Percentiles rank a stretch among this genome's conserved stretches.
phyloP scores from a whole-genome alignment of 345 rosid species.

The Psidium friedrichsthalianum region DNA sequence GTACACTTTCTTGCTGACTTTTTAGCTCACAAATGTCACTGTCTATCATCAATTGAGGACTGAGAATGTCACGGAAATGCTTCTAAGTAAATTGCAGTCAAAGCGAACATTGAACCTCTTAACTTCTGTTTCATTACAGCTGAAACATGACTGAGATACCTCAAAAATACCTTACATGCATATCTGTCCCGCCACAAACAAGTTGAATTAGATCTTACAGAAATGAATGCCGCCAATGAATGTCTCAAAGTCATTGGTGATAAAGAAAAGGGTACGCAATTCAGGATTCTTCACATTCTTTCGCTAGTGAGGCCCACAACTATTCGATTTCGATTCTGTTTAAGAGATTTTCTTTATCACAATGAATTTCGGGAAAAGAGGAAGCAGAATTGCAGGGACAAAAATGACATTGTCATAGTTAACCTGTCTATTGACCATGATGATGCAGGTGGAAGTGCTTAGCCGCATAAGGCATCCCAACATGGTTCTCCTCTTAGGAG shows the following conservation, averaged over 20 bases:
- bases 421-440: neutral
- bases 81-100: neutral
- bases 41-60: neutral
- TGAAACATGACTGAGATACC: neutral
- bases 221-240: neutral
- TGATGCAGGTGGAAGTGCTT: slow-evolving; percentile 64
- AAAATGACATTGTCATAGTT: neutral
- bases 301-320: neutral
- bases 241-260: neutral
- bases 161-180: neutral
- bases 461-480: slow-evolving; percentile 92
- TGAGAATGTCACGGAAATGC: neutral
- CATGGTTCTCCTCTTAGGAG: slow-evolving; percentile 95
- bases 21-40: neutral
- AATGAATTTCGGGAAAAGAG: neutral
- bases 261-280: neutral
- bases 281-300: neutral
- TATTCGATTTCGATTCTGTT: no score
- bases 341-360: neutral
- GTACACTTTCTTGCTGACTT: neutral
- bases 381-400: neutral
- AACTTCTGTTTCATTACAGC: neutral
- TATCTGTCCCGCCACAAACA: neutral
- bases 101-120: neutral
- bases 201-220: neutral